Evolutionary conservation across 176 grass and related monocot species (phyloP).

Genomic region (Cenchrus fungigraminus): DNA sequence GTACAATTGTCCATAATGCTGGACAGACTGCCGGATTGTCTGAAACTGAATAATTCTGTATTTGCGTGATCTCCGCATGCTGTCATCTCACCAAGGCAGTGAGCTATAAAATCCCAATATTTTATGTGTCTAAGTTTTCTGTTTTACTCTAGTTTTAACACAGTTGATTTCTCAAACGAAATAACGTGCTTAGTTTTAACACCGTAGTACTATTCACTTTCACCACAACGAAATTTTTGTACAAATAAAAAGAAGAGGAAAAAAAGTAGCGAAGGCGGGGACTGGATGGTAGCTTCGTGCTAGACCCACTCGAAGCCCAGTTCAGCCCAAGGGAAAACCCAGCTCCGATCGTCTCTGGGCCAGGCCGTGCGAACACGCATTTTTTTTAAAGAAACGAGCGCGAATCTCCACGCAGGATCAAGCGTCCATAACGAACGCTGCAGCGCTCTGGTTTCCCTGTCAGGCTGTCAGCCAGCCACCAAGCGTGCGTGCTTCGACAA

Average conservation of each 20-base stretch:
- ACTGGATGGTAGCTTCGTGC: neutral
- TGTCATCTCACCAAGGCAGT: neutral
- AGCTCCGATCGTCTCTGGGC: neutral
- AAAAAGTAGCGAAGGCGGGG: neutral
- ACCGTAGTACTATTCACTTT: no score
- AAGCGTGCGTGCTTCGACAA: neutral
- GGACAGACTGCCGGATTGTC: neutral
- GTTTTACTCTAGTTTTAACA: neutral
- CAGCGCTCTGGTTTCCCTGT: neutral
- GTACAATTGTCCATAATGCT: neutral
- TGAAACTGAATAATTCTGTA: neutral
- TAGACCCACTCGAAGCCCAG: neutral
- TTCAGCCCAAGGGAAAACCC: neutral
- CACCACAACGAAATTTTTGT: no score
- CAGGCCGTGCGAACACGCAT: neutral
- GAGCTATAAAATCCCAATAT: neutral
- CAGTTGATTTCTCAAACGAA: neutral
- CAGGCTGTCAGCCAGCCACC: no score
- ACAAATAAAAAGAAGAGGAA: neutral
- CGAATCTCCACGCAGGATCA: conserved; percentile 1
- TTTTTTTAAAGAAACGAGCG: neutral
- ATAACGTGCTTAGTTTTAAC: no score
- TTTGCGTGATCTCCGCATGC: neutral
- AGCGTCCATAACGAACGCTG: neutral
- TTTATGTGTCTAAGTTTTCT: neutral